phyloP scores from a whole-genome alignment of 129 eudicot genomes.

The Dittrichia graveolens region DNA sequence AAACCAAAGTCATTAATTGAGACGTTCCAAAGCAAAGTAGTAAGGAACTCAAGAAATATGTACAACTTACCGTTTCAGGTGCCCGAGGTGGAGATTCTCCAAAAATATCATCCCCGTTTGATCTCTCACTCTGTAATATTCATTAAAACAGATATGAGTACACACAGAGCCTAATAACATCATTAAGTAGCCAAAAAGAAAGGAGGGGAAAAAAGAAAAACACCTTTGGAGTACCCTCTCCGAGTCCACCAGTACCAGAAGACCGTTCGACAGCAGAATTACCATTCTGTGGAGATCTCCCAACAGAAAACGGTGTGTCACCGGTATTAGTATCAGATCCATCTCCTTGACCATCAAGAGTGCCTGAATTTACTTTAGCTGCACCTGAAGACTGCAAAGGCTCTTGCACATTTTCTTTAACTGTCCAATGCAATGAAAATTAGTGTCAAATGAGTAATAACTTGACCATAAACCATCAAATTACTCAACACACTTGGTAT shows the following conservation, averaged over 20 bases:
- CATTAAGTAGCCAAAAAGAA: neutral
- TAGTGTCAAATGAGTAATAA: constrained; percentile 3
- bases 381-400: constrained; percentile 38
- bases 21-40: constrained; percentile 11
- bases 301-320: constrained; percentile 56
- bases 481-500: neutral
- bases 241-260: constrained; percentile 66
- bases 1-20: neutral
- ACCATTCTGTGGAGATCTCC: constrained; percentile 72
- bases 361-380: constrained; percentile 40
- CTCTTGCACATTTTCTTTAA: constrained; percentile 38
- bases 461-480: constrained; percentile 9
- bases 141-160: neutral
- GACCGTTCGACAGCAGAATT: constrained; percentile 43
- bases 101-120: constrained; percentile 83
- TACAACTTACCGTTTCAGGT: constrained; percentile 56
- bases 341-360: constrained; percentile 39
- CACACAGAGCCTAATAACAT: neutral
- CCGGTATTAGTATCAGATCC: constrained; percentile 44
- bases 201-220: neutral
- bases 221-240: constrained; percentile 97
- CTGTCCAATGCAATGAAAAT: constrained; percentile 29
- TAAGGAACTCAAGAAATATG: neutral
- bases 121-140: constrained; percentile 76
- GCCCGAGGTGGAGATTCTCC: constrained; percentile 89